Evolutionary conservation across 148 eudicot species (phyloP).

Genomic region (Vaccinium darrowii): DNA sequence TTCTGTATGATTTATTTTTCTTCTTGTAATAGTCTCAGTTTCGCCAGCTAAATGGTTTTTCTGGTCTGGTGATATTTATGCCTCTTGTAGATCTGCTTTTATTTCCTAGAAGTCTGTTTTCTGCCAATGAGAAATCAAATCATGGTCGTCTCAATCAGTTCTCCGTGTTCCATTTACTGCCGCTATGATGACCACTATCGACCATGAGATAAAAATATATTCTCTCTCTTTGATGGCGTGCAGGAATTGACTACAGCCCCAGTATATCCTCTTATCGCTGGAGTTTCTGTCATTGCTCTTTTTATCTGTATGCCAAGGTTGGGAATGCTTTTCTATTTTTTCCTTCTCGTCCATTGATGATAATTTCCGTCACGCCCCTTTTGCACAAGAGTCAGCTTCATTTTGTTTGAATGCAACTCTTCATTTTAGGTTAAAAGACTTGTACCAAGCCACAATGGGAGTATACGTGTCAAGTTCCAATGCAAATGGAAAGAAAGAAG

Average conservation of each 20-base stretch:
- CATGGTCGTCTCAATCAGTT: neutral
- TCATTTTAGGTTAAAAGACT: slow-evolving; percentile 68
- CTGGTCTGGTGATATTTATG: neutral
- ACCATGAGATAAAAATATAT: neutral
- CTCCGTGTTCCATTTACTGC: neutral
- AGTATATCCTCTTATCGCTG: slow-evolving; percentile 75
- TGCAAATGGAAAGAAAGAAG: slow-evolving; percentile 65
- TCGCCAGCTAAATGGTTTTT: neutral
- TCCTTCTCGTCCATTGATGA: neutral
- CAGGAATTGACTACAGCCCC: slow-evolving; percentile 94
- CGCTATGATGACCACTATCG: neutral
- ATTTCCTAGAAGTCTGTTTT: neutral
- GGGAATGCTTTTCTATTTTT: neutral
- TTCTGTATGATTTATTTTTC: neutral
- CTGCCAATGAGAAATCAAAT: neutral
- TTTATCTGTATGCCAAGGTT: slow-evolving; percentile 92
- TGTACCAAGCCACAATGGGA: slow-evolving; percentile 63
- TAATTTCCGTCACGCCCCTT: neutral
- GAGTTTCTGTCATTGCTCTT: slow-evolving; percentile 70
- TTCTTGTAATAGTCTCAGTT: neutral
- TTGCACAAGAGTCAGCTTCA: neutral
- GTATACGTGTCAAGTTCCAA: slow-evolving; percentile 36
- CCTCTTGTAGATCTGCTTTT: neutral
- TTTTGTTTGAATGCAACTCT: slow-evolving; percentile 12
- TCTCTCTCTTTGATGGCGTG: slow-evolving; percentile 12